phyloP scores from a whole-genome alignment of 495 filamentous ascomycete species.

The Delitschia confertaspora region DNA sequence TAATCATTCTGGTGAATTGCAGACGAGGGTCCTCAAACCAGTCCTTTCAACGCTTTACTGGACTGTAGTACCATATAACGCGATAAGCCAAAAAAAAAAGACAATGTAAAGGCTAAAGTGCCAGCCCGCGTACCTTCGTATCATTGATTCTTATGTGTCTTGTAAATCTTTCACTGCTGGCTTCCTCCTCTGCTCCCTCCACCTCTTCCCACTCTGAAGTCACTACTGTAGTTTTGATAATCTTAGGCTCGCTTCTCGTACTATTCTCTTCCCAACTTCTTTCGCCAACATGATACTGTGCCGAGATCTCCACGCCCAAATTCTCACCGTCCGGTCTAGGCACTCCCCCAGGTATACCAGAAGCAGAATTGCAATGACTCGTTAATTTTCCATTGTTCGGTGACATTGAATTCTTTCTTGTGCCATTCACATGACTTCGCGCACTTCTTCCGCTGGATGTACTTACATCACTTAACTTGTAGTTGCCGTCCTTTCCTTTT shows the following conservation, averaged over 20 bases:
- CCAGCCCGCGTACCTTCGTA: no score
- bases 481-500: slow-evolving; percentile 1
- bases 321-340: slow-evolving; percentile 12
- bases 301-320: slow-evolving; percentile 14
- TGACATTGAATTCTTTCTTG: no score
- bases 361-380: slow-evolving; percentile 15
- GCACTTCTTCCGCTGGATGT: no score
- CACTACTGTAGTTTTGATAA: slow-evolving; percentile 19
- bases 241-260: slow-evolving; percentile 18
- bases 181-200: slow-evolving; percentile 1
- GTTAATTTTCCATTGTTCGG: no score
- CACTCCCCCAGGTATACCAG: slow-evolving; percentile 12
- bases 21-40: no score
- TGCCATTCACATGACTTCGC: no score
- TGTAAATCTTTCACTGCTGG: slow-evolving; percentile 6
- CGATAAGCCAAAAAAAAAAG: no score
- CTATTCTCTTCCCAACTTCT: slow-evolving; percentile 18
- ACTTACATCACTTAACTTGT: slow-evolving; percentile 5
- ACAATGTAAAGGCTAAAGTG: no score
- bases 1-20: no score
- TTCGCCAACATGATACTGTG: neutral
- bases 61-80: no score
- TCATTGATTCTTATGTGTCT: slow-evolving; percentile 1
- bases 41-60: no score
- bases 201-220: slow-evolving; percentile 17